A percentile compares a stretch with the other conserved stretches of the same genome.
phyloP scores from a whole-genome alignment of 1,284 basidiomycete species.

The Vanrija sp. region DNA sequence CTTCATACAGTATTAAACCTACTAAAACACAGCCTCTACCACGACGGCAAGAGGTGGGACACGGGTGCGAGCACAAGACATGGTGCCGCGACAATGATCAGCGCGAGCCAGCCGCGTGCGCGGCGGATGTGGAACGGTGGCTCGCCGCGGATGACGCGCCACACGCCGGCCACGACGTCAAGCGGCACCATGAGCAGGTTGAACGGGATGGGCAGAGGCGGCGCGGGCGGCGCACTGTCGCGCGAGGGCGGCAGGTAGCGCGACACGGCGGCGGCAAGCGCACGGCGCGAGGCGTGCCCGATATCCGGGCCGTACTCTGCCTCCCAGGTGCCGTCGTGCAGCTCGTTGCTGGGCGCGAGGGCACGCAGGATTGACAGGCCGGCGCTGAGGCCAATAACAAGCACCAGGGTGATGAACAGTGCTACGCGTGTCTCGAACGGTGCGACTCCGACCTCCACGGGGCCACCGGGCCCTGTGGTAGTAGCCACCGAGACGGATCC shows the following conservation, averaged over 20 bases:
- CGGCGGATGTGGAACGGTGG: constrained; percentile 12
- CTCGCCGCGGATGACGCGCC: constrained; percentile 2
- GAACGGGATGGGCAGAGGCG: constrained; percentile 19
- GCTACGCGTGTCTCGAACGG: constrained; percentile 21
- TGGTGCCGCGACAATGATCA: constrained; percentile 12
- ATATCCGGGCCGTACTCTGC: constrained; percentile 17
- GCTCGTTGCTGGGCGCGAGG: constrained; percentile 15
- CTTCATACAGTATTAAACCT: background rate
- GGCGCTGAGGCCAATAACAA: constrained; percentile 14
- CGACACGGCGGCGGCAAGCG: constrained; percentile 17
- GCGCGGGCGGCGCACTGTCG: constrained; percentile 8
- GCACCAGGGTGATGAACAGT: constrained; percentile 13
- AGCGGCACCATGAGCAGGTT: constrained; percentile 23
- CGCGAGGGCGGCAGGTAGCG: constrained; percentile 13
- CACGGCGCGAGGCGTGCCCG: constrained; percentile 10
- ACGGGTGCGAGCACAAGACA: constrained; percentile 13
- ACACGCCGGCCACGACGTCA: constrained; percentile 11
- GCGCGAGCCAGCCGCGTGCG: constrained; percentile 13
- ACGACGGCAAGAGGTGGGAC: constrained; percentile 7
- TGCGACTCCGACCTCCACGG: constrained; percentile 16
- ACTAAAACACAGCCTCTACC: constrained; percentile 1
- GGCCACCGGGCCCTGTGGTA: background rate
- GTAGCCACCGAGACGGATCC: background rate
- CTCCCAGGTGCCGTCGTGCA: constrained; percentile 22
- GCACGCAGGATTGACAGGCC: constrained; percentile 19